A percentile compares a stretch with the other conserved stretches of the same genome.
phyloP scores from a whole-genome alignment of 2,329 filamentous ascomycete species.

The Fusarium verticillioides region DNA sequence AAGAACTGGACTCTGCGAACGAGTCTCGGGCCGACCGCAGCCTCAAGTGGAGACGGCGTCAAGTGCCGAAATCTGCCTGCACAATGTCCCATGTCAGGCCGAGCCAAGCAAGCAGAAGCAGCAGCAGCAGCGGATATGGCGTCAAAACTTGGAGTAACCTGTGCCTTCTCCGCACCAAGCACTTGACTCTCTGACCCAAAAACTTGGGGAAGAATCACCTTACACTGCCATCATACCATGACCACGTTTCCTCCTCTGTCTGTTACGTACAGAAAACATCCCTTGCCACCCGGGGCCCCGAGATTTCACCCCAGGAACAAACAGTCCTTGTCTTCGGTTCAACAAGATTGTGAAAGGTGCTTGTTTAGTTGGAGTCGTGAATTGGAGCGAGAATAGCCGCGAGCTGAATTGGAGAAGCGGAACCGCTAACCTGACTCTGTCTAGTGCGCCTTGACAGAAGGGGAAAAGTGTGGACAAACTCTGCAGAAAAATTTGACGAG shows the following conservation, averaged over 20 bases:
- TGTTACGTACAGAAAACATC: slow-evolving; percentile 19
- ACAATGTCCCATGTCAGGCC: slow-evolving; percentile 13
- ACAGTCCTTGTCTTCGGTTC: neutral
- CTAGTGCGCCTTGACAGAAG: neutral
- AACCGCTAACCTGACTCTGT: neutral
- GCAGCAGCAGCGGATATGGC: slow-evolving; percentile 17
- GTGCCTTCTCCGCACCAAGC: slow-evolving; percentile 13
- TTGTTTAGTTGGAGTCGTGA: slow-evolving; percentile 10
- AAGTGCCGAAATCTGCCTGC: slow-evolving; percentile 17
- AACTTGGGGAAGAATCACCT: slow-evolving; percentile 17
- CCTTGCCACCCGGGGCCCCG: slow-evolving; percentile 28
- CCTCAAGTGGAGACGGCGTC: slow-evolving; percentile 14
- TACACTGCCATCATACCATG: neutral
- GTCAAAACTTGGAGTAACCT: slow-evolving; percentile 25
- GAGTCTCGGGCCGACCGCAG: slow-evolving; percentile 23
- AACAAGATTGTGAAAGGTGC: neutral
- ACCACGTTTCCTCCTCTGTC: slow-evolving; percentile 2
- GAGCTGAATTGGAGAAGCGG: slow-evolving; percentile 27
- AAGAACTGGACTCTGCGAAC: neutral
- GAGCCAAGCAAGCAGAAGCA: slow-evolving; percentile 2
- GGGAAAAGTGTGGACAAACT: slow-evolving; percentile 23
- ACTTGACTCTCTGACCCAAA: fast-evolving
- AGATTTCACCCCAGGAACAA: slow-evolving; percentile 14
- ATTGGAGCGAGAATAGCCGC: slow-evolving; percentile 27
- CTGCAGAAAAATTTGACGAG: slow-evolving; percentile 21